Evolutionary conservation across 371 early-diverging fungal genomes (phyloP).

Genomic region (Mortierella sp.): DNA sequence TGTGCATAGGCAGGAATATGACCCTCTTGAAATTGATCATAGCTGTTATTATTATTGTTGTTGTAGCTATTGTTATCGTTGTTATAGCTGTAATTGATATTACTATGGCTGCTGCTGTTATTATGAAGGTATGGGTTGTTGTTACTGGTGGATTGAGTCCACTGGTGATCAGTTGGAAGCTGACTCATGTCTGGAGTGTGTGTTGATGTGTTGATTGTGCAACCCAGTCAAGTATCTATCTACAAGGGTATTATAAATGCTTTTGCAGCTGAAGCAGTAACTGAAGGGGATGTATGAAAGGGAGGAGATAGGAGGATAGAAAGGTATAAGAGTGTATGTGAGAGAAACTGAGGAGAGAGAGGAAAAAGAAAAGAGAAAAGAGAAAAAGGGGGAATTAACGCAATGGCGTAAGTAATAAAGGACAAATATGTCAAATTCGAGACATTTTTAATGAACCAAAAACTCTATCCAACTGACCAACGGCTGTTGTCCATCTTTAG

Average conservation of each 20-base stretch:
- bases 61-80: background rate
- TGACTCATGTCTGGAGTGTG: slow-evolving; percentile 2
- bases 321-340: background rate
- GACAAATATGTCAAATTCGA: background rate
- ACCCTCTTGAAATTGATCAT: slow-evolving; percentile 42
- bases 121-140: background rate
- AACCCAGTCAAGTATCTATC: slow-evolving; percentile 1
- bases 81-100: background rate
- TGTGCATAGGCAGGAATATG: slow-evolving; percentile 24
- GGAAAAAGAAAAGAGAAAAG: background rate
- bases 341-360: slow-evolving; percentile 10
- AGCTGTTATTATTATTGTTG: background rate
- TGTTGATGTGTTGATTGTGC: background rate
- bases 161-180: background rate
- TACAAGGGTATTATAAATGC: background rate
- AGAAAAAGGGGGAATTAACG: background rate
- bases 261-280: background rate
- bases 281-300: background rate
- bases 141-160: background rate
- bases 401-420: background rate
- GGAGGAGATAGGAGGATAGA: background rate
- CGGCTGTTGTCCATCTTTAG: background rate
- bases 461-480: background rate
- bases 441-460: background rate
- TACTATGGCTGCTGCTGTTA: background rate